Conservation (phyloP, 2,329 filamentous ascomycete genomes). For the Ceratocystiopsis sp. region DNA sequence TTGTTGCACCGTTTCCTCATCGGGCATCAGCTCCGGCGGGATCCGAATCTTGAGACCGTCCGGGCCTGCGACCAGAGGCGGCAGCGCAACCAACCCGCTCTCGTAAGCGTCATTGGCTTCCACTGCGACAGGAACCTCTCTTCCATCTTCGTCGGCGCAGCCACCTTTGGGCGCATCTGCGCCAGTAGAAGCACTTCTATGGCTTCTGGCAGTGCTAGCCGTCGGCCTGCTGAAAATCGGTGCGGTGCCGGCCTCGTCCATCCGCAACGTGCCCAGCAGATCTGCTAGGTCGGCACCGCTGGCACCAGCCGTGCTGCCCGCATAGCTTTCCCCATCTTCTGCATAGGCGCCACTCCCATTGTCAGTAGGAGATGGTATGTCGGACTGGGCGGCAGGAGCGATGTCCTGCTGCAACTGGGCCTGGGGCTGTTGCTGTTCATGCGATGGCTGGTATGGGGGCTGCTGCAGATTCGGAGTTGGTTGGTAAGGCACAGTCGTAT, state of each 20-base stretch:
- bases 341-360: neutral
- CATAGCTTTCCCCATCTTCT: conserved; percentile 38
- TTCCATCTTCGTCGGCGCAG: too few species aligned
- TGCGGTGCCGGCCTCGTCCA: conserved; percentile 73
- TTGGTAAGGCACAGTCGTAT: too few species aligned
- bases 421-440: neutral
- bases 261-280: conserved; percentile 69
- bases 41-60: conserved; percentile 64
- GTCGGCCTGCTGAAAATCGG: conserved; percentile 56
- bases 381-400: conserved; percentile 34
- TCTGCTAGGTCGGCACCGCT: conserved; percentile 52
- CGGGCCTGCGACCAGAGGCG: conserved; percentile 43
- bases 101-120: conserved; percentile 58
- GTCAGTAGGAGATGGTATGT: conserved; percentile 25
- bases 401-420: conserved; percentile 20
- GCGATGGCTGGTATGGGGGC: too few species aligned
- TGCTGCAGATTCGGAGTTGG: too few species aligned
- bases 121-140: conserved; percentile 46
- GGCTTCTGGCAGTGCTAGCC: too few species aligned
- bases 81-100: conserved; percentile 16
- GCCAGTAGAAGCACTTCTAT: too few species aligned
- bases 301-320: conserved; percentile 15
- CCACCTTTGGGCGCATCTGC: too few species aligned
- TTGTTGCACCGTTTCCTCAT: conserved; percentile 61
- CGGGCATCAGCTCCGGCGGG: conserved; percentile 82